Evolutionary conservation across 148 eudicot species (phyloP).

Genomic region (Dysphania ambrosioides): DNA sequence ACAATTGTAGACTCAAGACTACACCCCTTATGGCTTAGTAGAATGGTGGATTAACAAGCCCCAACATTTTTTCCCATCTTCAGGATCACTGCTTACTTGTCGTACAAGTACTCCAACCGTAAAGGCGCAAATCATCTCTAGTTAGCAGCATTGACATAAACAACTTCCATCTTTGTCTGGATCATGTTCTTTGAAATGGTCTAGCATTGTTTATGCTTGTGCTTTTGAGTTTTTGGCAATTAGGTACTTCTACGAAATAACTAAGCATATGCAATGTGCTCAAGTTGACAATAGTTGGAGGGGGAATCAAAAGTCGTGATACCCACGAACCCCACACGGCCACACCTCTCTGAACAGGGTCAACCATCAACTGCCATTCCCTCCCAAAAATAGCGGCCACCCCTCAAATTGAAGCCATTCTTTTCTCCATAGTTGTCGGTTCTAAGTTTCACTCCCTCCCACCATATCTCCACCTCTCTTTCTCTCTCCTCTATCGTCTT

Average conservation of each 20-base stretch:
- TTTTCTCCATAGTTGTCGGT: conserved; percentile 20
- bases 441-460: conserved; percentile 4
- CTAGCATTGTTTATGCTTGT: conserved; percentile 6
- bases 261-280: neutral
- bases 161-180: neutral
- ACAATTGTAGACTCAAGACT: no score
- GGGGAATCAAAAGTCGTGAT: conserved; percentile 21
- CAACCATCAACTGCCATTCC: conserved; percentile 24
- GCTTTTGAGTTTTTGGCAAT: neutral
- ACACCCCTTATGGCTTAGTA: no score
- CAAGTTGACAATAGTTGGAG: neutral
- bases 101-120: no score
- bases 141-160: no score
- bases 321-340: conserved; percentile 6
- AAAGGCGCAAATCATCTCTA: no score
- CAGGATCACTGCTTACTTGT: no score
- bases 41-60: no score
- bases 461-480: neutral
- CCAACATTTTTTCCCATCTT: no score
- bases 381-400: conserved; percentile 23
- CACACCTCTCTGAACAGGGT: conserved; percentile 8
- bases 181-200: neutral
- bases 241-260: neutral
- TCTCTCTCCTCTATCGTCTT: conserved; percentile 17
- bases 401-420: neutral